Percentiles rank a stretch among this genome's conserved stretches.
These are phyloP conservation scores for Eustoma russellianum DNA, from an alignment of 257 asterid genomes.

Conservation along the genomic window DNA sequence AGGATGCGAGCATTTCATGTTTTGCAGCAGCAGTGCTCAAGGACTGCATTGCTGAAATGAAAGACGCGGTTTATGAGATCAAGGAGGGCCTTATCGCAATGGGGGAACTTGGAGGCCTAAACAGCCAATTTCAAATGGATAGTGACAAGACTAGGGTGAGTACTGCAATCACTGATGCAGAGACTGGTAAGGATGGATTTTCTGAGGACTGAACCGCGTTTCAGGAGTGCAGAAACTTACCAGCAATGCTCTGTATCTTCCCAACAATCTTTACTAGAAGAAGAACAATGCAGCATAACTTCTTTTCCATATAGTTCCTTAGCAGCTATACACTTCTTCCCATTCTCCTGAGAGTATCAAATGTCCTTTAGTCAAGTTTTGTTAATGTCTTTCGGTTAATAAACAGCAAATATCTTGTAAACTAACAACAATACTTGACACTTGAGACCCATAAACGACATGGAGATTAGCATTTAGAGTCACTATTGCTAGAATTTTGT, in stretches of 20 bases:
- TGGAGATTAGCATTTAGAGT: no score
- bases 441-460: no score
- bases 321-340: no score
- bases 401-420: no score
- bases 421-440: no score
- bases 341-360: no score
- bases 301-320: no score
- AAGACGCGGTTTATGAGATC: conserved; percentile 52
- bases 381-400: no score
- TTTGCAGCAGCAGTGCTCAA: conserved; percentile 31
- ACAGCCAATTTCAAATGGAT: conserved; percentile 39
- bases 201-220: conserved; percentile 25
- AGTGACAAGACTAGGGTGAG: conserved; percentile 71
- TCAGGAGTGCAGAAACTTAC: conserved; percentile 20
- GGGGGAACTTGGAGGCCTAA: conserved; percentile 27
- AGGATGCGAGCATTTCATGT: conserved; percentile 19
- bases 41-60: conserved; percentile 59
- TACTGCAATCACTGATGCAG: conserved; percentile 68
- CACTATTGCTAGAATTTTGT: no score
- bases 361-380: no score
- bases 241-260: conserved; percentile 51
- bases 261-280: conserved; percentile 46
- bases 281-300: background rate
- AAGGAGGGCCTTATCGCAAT: conserved; percentile 41
- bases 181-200: conserved; percentile 54